Conservation (phyloP, 1,284 basidiomycete genomes). For the Jaminaea rosea region DNA sequence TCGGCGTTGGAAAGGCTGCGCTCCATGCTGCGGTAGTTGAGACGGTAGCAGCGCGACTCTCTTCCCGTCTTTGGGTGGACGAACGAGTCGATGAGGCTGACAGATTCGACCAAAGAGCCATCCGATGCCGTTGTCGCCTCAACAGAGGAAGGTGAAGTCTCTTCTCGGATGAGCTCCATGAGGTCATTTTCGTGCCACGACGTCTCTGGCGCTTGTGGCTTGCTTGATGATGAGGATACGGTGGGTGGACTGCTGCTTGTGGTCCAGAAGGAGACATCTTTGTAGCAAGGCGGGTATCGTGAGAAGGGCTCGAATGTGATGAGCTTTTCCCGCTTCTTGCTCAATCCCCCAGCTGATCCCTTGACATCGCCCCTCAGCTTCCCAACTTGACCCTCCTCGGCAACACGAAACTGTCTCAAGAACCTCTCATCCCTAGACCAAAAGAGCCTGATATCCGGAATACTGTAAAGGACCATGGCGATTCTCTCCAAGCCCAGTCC, state of each 20-base stretch:
- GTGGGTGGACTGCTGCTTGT: too few species aligned
- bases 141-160: too few species aligned
- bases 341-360: neutral
- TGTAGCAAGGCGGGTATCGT: slow-evolving; percentile 44
- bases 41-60: slow-evolving; percentile 74
- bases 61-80: slow-evolving; percentile 77
- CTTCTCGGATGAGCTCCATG: slow-evolving; percentile 85
- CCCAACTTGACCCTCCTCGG: neutral
- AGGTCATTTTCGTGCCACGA: slow-evolving; percentile 88
- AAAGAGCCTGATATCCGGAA: slow-evolving; percentile 98
- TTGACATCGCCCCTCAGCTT: neutral
- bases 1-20: slow-evolving; percentile 83
- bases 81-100: slow-evolving; percentile 82
- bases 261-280: slow-evolving; percentile 58
- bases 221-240: too few species aligned
- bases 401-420: slow-evolving; percentile 68
- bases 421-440: slow-evolving; percentile 89
- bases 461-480: slow-evolving; percentile 93
- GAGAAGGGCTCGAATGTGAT: slow-evolving; percentile 44
- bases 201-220: neutral
- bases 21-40: slow-evolving; percentile 96
- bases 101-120: slow-evolving; percentile 80
- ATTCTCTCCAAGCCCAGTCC: slow-evolving; percentile 94
- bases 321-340: slow-evolving; percentile 10
- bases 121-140: slow-evolving; percentile 87